These are phyloP conservation scores for Brassica hybrid DNA, from an alignment of 441 rosid genomes.

Conservation along the genomic window DNA sequence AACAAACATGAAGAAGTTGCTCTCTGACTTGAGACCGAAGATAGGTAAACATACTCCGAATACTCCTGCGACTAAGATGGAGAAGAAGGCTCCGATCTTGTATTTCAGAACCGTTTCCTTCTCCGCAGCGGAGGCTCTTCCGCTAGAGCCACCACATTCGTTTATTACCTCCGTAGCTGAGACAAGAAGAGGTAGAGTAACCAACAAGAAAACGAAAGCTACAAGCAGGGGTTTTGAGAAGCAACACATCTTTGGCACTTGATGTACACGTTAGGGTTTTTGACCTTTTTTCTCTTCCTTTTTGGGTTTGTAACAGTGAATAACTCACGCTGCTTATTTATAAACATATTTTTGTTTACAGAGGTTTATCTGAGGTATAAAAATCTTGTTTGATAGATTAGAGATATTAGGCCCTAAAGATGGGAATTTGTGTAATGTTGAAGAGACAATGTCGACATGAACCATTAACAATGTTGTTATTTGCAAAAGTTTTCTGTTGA, in stretches of 20 bases:
- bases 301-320: constrained; percentile 26
- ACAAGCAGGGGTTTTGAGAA: constrained; percentile 5
- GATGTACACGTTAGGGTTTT: constrained; percentile 17
- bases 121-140: neutral
- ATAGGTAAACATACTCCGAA: constrained; percentile 57
- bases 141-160: neutral
- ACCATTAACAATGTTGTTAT: constrained; percentile 19
- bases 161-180: constrained; percentile 33
- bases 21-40: constrained; percentile 50
- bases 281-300: neutral
- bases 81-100: constrained; percentile 50
- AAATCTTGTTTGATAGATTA: neutral
- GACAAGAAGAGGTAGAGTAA: constrained; percentile 36
- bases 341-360: constrained; percentile 1
- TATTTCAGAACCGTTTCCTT: constrained; percentile 42
- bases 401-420: neutral
- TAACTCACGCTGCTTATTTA: constrained; percentile 24
- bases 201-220: constrained; percentile 7
- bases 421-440: neutral
- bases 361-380: constrained; percentile 13
- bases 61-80: constrained; percentile 52
- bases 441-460: constrained; percentile 40
- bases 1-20: constrained; percentile 50
- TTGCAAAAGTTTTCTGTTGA: neutral
- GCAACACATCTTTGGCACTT: constrained; percentile 1